Conservation (phyloP, 306 rosid species). For the Glycine soja region DNA sequence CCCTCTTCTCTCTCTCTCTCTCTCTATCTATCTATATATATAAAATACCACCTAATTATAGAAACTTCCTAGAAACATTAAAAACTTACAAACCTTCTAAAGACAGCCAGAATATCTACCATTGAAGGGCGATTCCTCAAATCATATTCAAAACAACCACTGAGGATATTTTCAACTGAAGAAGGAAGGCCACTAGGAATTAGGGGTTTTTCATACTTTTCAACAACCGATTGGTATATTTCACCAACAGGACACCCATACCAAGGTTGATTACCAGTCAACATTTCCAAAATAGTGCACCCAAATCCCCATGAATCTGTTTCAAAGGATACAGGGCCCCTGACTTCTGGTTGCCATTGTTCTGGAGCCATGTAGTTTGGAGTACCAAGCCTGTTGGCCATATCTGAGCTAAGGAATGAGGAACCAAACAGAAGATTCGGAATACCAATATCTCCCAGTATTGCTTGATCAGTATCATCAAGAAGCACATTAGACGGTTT, state of each 20-base stretch:
- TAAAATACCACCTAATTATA: background rate
- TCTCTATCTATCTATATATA: background rate
- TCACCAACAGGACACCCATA: constrained; percentile 72
- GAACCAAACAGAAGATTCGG: constrained; percentile 77
- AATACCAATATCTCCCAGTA: constrained; percentile 88
- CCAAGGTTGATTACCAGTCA: constrained; percentile 91
- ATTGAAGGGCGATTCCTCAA: constrained; percentile 84
- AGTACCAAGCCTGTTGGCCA: constrained; percentile 80
- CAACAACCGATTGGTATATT: constrained; percentile 66
- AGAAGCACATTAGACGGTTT: constrained; percentile 83
- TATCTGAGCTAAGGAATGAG: constrained; percentile 64
- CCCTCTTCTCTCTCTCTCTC: too few species aligned
- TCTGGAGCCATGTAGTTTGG: constrained; percentile 99
- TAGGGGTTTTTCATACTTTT: constrained; percentile 77
- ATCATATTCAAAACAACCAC: constrained; percentile 93
- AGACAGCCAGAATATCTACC: constrained; percentile 67
- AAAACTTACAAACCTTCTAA: constrained; percentile 67
- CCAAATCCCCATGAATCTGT: constrained; percentile 97
- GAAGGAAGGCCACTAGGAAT: constrained; percentile 91
- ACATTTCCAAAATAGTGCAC: constrained; percentile 85
- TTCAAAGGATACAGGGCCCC: constrained; percentile 91
- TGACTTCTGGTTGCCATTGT: constrained; percentile 89
- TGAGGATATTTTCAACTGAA: constrained; percentile 71
- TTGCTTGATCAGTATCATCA: constrained; percentile 70
- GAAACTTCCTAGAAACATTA: background rate